phyloP scores from a whole-genome alignment of 2,329 filamentous ascomycete genomes.

The Pseudogymnoascus sp. region DNA sequence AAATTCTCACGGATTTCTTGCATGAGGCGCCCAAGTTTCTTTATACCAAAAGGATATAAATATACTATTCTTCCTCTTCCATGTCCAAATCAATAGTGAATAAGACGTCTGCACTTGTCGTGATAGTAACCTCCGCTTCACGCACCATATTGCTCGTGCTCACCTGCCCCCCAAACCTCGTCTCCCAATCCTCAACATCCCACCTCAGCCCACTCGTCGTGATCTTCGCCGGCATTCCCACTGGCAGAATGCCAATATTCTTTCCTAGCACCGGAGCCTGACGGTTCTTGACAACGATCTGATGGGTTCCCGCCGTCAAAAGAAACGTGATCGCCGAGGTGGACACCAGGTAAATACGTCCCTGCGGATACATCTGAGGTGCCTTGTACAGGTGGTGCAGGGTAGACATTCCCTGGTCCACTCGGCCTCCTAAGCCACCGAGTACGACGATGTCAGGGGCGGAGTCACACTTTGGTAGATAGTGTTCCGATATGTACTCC shows the following conservation, averaged over 20 bases:
- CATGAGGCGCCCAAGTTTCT: background rate
- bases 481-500: conserved; percentile 43
- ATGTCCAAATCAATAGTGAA: conserved; percentile 58
- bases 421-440: conserved; percentile 79
- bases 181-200: conserved; percentile 81
- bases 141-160: conserved; percentile 78
- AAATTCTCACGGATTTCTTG: background rate
- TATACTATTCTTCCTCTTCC: background rate
- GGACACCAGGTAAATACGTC: conserved; percentile 70
- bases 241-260: conserved; percentile 78
- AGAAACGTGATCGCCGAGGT: conserved; percentile 77
- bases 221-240: conserved; percentile 72
- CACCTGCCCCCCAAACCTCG: conserved; percentile 63
- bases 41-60: background rate
- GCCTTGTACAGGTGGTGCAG: conserved; percentile 71
- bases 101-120: conserved; percentile 57
- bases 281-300: conserved; percentile 47
- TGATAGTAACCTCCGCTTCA: conserved; percentile 51
- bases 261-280: conserved; percentile 53
- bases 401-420: conserved; percentile 87
- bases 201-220: conserved; percentile 77
- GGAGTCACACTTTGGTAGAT: conserved; percentile 22
- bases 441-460: conserved; percentile 65
- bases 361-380: conserved; percentile 39
- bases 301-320: conserved; percentile 61